These are phyloP conservation scores for Dothideomycetidae sp. DNA, from an alignment of 2,329 filamentous ascomycete genomes.

Conservation along the genomic window DNA sequence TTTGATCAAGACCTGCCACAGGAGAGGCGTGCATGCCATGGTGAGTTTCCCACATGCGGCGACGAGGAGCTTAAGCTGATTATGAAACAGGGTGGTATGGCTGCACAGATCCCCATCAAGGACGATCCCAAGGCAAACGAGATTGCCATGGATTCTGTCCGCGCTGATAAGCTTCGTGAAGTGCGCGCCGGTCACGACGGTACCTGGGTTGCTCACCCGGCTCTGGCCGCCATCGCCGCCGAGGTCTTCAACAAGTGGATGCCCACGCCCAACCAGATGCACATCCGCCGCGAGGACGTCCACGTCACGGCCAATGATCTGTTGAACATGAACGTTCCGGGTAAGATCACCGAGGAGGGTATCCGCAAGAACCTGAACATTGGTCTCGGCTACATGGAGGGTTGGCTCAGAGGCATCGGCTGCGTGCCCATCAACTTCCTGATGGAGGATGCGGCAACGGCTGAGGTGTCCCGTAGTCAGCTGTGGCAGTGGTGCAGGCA, in stretches of 20 bases:
- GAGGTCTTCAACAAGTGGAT: conserved; percentile 97
- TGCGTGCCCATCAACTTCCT: conserved; percentile 96
- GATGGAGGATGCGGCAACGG: conserved; percentile 97
- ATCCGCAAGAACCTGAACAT: conserved; percentile 98
- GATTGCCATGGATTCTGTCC: conserved; percentile 82
- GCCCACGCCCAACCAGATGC: conserved; percentile 95
- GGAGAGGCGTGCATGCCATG: conserved; percentile 95
- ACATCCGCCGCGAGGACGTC: conserved; percentile 79
- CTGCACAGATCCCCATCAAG: conserved; percentile 97
- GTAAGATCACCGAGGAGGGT: conserved; percentile 79
- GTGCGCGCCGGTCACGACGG: conserved; percentile 90
- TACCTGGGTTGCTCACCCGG: conserved; percentile 95
- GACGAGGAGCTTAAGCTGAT: neutral
- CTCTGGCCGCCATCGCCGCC: conserved; percentile 70
- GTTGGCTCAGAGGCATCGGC: conserved; percentile 85
- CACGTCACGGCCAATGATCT: conserved; percentile 75
- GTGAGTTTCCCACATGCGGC: too few relatives aligned
- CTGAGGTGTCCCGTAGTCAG: conserved; percentile 87
- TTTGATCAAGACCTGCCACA: conserved; percentile 95
- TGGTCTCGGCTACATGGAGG: conserved; percentile 95
- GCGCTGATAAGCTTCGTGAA: conserved; percentile 91
- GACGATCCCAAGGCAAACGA: conserved; percentile 83
- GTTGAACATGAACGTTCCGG: conserved; percentile 95
- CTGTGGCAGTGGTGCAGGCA: conserved; percentile 90
- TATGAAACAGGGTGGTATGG: conserved; percentile 59